Percentiles rank a stretch among this genome's conserved stretches.
Evolutionary conservation across 2,329 filamentous ascomycete genomes (phyloP).

Genomic region (Hortaea werneckii): DNA sequence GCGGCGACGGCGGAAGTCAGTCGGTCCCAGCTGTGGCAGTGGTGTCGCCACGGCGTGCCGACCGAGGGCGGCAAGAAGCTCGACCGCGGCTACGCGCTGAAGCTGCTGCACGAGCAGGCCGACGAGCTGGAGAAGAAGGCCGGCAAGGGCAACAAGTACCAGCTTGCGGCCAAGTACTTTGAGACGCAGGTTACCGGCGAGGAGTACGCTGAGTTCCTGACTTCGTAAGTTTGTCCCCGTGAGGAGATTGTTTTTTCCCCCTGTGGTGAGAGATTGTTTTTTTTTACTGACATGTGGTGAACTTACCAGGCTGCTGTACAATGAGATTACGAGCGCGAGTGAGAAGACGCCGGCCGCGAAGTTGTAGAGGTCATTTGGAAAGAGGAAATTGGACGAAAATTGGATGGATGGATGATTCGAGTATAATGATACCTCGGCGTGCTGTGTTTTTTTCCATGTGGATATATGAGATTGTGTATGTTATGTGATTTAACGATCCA

Average conservation of each 20-base stretch:
- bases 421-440: too few species aligned
- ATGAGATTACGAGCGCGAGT: slow-evolving; percentile 72
- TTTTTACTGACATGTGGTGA: slow-evolving; percentile 4
- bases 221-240: slow-evolving; percentile 48
- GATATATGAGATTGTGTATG: too few species aligned
- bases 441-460: too few species aligned
- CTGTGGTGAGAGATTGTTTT: slow-evolving; percentile 9
- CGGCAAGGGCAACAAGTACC: slow-evolving; percentile 82
- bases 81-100: slow-evolving; percentile 82
- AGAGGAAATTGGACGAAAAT: too few species aligned
- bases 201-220: slow-evolving; percentile 95
- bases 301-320: slow-evolving; percentile 64
- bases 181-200: slow-evolving; percentile 87
- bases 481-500: too few species aligned
- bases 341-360: slow-evolving; percentile 46
- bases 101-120: slow-evolving; percentile 76
- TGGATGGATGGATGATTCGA: too few species aligned
- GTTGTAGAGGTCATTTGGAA: slow-evolving; percentile 16
- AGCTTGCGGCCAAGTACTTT: slow-evolving; percentile 86
- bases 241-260: slow-evolving; percentile 9
- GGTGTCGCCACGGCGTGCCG: slow-evolving; percentile 63
- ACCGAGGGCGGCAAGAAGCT: slow-evolving; percentile 85
- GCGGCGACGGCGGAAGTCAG: slow-evolving; percentile 95
- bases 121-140: slow-evolving; percentile 64
- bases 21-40: slow-evolving; percentile 92